phyloP scores from a whole-genome alignment of 1,139 yeast genomes.

The Scheffersomyces quercinus region DNA sequence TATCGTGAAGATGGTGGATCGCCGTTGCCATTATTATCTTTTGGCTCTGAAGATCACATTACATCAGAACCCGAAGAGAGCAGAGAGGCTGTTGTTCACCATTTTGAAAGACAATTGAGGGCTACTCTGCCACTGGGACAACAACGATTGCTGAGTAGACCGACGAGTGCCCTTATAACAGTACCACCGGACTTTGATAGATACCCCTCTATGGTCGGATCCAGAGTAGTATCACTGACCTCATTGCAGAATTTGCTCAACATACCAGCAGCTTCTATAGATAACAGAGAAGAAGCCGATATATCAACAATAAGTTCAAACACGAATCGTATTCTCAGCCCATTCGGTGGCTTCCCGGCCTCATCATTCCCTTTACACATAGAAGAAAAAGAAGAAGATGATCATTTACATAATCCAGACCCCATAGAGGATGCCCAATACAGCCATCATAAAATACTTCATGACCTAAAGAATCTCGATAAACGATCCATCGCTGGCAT shows the following conservation, averaged over 20 bases:
- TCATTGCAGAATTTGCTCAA: constrained; percentile 25
- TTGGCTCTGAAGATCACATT: no score
- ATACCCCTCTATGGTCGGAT: constrained; percentile 54
- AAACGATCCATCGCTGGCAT: constrained; percentile 21
- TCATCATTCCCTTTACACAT: constrained; percentile 26
- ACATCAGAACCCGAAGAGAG: no score
- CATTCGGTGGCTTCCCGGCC: constrained; percentile 33
- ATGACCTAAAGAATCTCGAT: constrained; percentile 27
- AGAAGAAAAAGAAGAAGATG: constrained; percentile 28
- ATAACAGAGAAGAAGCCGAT: no score
- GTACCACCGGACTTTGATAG: constrained; percentile 60
- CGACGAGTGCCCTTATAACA: constrained; percentile 19
- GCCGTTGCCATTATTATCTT: no score
- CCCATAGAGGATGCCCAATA: constrained; percentile 28
- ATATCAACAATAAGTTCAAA: background rate
- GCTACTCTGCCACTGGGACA: no score
- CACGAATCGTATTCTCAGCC: constrained; percentile 15
- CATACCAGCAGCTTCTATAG: no score
- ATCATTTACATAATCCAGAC: constrained; percentile 30
- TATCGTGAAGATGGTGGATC: no score
- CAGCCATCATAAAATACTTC: constrained; percentile 24
- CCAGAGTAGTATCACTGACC: constrained; percentile 48
- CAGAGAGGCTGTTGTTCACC: no score
- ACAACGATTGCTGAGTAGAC: background rate
- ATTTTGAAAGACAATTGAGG: no score